Conservation (phyloP, 805 yeast species). For the Torulaspora franciscae region DNA sequence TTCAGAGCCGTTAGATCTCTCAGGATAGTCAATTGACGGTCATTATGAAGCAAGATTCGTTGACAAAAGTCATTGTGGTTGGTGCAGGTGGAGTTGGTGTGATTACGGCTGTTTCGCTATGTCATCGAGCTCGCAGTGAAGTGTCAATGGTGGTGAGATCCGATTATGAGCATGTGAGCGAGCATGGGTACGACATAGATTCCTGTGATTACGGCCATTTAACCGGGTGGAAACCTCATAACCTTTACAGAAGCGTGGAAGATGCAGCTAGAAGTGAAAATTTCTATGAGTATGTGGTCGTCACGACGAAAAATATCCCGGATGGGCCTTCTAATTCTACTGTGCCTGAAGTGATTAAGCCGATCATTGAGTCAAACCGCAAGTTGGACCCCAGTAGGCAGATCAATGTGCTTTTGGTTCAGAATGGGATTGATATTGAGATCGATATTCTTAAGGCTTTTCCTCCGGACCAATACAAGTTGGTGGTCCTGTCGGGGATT, state of each 20-base stretch:
- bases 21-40: too few species aligned
- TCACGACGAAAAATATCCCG: constrained; percentile 65
- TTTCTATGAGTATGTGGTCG: constrained; percentile 54
- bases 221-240: constrained; percentile 54
- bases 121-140: constrained; percentile 42
- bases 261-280: constrained; percentile 42
- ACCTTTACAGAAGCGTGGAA: constrained; percentile 41
- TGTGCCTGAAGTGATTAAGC: constrained; percentile 48
- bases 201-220: constrained; percentile 60
- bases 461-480: constrained; percentile 33
- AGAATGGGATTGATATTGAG: constrained; percentile 65
- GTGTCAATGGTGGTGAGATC: constrained; percentile 64
- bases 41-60: neutral
- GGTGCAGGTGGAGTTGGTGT: constrained; percentile 90
- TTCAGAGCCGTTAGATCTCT: too few species aligned
- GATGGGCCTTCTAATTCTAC: constrained; percentile 45
- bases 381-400: constrained; percentile 12
- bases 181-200: constrained; percentile 53
- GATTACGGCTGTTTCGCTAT: constrained; percentile 62
- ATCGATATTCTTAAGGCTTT: constrained; percentile 48
- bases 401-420: constrained; percentile 53
- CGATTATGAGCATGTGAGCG: constrained; percentile 49
- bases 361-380: constrained; percentile 42
- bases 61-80: constrained; percentile 49
- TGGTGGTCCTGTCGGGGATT: constrained; percentile 51